These are phyloP conservation scores for Dendrobium chrysotoxum DNA, from an alignment of 106 monocot genomes.

Conservation along the genomic window DNA sequence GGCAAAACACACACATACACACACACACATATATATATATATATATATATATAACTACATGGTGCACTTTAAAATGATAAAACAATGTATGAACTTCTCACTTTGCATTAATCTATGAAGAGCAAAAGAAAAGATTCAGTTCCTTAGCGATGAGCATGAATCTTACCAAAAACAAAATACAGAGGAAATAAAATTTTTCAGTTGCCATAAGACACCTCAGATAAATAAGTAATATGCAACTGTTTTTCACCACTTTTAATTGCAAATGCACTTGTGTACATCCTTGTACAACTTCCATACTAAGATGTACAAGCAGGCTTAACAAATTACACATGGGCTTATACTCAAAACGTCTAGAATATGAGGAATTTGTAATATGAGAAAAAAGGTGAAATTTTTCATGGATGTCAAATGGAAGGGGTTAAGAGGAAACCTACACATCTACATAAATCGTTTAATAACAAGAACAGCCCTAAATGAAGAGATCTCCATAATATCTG, in stretches of 20 bases:
- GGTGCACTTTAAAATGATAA: background rate
- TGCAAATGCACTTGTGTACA: background rate
- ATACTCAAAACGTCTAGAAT: background rate
- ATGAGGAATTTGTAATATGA: background rate
- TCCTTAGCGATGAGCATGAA: background rate
- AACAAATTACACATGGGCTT: background rate
- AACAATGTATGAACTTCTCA: background rate
- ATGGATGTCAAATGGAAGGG: background rate
- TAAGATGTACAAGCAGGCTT: background rate
- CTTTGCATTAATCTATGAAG: background rate
- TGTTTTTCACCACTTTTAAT: background rate
- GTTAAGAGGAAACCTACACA: background rate
- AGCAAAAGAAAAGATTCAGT: background rate
- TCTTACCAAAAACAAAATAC: background rate
- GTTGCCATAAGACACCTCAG: background rate
- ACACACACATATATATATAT: too few relatives aligned
- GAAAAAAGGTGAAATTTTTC: background rate
- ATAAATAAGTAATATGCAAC: background rate
- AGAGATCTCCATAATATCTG: background rate
- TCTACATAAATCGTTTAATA: background rate
- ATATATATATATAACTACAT: background rate
- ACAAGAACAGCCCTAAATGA: background rate
- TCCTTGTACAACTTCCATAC: background rate
- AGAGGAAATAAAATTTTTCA: background rate
- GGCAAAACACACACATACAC: too few relatives aligned